Evolutionary conservation across 106 monocot species (phyloP).

Genomic region (Iris macrosiphon): DNA sequence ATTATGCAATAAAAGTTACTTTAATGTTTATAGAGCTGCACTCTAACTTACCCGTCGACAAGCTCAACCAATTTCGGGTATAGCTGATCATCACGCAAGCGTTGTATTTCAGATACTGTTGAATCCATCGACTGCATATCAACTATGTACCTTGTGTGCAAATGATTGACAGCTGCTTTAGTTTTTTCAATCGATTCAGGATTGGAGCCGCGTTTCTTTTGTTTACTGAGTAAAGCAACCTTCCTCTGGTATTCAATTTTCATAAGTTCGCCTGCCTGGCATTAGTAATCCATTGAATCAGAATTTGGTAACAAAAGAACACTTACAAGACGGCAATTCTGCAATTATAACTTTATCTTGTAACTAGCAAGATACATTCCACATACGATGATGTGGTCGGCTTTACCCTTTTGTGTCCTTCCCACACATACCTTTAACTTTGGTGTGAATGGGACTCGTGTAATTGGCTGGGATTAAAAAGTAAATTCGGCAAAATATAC

Average conservation of each 20-base stretch:
- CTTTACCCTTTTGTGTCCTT: too few relatives aligned
- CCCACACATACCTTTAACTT: too few relatives aligned
- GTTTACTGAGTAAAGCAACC: constrained; percentile 72
- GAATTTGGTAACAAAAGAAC: too few relatives aligned
- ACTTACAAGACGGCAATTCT: too few relatives aligned
- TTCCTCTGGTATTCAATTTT: constrained; percentile 95
- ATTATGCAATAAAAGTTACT: too few relatives aligned
- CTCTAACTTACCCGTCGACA: constrained; percentile 59
- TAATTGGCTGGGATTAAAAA: too few relatives aligned
- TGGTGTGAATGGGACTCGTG: too few relatives aligned
- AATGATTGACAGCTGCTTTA: constrained; percentile 90
- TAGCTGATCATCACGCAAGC: constrained; percentile 72
- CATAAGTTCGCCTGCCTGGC: constrained; percentile 82
- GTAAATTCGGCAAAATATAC: too few relatives aligned
- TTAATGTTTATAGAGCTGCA: background rate
- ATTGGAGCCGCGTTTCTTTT: constrained; percentile 58
- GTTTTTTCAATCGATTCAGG: constrained; percentile 72
- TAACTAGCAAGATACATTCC: too few relatives aligned
- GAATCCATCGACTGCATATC: constrained; percentile 99
- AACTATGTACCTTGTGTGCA: constrained; percentile 96
- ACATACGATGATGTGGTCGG: too few relatives aligned
- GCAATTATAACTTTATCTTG: too few relatives aligned
- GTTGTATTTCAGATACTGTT: constrained; percentile 91
- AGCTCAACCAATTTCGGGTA: constrained; percentile 64
- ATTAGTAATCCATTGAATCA: too few relatives aligned